Conservation (phyloP, 495 filamentous ascomycete species). For the Neurospora sp. region DNA sequence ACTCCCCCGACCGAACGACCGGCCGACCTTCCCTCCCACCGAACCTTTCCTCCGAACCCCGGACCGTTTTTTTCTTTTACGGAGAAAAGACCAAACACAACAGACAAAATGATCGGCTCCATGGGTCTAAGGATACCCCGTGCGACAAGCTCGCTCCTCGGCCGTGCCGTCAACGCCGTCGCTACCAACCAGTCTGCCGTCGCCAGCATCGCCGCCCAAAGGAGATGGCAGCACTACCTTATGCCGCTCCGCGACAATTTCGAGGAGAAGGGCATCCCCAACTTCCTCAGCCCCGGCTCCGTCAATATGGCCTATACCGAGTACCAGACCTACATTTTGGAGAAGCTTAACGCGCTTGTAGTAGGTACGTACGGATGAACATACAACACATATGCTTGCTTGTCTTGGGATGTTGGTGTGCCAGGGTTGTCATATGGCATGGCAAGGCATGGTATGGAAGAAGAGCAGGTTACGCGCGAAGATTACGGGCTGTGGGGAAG, state of each 20-base stretch:
- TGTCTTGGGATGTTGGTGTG: neutral
- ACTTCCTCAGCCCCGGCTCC: slow-evolving; percentile 53
- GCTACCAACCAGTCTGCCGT: neutral
- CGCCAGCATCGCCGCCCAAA: neutral
- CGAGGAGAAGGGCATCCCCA: slow-evolving; percentile 49
- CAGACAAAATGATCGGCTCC: neutral
- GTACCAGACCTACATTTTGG: slow-evolving; percentile 63
- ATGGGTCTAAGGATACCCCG: neutral
- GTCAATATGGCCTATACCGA: slow-evolving; percentile 72
- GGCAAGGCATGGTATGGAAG: neutral
- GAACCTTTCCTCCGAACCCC: neutral
- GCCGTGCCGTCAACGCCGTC: neutral
- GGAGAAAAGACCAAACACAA: neutral
- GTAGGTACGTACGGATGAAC: slow-evolving; percentile 45
- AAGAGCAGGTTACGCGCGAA: neutral
- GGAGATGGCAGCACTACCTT: neutral
- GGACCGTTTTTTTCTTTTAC: neutral
- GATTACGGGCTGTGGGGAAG: neutral
- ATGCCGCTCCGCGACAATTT: neutral
- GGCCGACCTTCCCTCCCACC: neutral
- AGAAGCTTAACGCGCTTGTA: slow-evolving; percentile 64
- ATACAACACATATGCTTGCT: neutral
- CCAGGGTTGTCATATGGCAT: neutral
- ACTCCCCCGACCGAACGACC: neutral
- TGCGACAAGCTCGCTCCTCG: neutral